Evolutionary conservation across 2,329 filamentous ascomycete genomes (phyloP).

Genomic region (Alternaria gaisen): DNA sequence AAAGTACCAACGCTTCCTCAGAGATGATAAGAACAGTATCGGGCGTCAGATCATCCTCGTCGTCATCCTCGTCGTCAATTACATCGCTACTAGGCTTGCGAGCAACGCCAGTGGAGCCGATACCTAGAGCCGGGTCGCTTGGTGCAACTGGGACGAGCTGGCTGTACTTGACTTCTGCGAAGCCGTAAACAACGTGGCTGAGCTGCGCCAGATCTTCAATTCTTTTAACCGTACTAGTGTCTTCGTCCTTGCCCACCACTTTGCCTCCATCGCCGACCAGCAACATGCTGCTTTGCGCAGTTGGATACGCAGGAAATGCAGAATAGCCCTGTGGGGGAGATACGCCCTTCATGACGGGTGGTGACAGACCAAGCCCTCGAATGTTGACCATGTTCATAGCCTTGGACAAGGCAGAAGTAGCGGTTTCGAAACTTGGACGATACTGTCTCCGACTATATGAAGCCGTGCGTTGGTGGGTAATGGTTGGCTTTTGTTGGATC

Average conservation of each 20-base stretch:
- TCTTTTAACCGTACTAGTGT: conserved; percentile 76
- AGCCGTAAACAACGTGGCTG: conserved; percentile 96
- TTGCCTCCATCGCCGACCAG: conserved; percentile 70
- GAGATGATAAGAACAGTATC: conserved; percentile 88
- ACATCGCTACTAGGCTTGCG: conserved; percentile 56
- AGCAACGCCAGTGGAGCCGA: conserved; percentile 60
- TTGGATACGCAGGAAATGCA: conserved; percentile 85
- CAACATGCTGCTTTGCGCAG: conserved; percentile 74
- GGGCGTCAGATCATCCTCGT: conserved; percentile 71
- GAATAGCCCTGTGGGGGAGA: conserved; percentile 78
- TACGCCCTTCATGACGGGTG: conserved; percentile 66
- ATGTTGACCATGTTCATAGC: conserved; percentile 92
- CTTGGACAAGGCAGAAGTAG: conserved; percentile 91
- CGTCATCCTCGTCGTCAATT: conserved; percentile 59
- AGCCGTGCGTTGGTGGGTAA: conserved; percentile 73
- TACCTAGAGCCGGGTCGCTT: conserved; percentile 73
- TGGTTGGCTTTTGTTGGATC: conserved; percentile 71
- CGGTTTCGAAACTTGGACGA: conserved; percentile 74
- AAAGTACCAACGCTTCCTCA: conserved; percentile 93
- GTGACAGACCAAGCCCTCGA: conserved; percentile 74
- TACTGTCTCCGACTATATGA: conserved; percentile 85
- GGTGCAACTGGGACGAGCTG: conserved; percentile 91
- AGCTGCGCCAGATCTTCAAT: conserved; percentile 93
- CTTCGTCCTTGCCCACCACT: conserved; percentile 74
- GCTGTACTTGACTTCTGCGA: conserved; percentile 98